Conservation (phyloP, 148 eudicot species). For the Euryodendron excelsum region DNA sequence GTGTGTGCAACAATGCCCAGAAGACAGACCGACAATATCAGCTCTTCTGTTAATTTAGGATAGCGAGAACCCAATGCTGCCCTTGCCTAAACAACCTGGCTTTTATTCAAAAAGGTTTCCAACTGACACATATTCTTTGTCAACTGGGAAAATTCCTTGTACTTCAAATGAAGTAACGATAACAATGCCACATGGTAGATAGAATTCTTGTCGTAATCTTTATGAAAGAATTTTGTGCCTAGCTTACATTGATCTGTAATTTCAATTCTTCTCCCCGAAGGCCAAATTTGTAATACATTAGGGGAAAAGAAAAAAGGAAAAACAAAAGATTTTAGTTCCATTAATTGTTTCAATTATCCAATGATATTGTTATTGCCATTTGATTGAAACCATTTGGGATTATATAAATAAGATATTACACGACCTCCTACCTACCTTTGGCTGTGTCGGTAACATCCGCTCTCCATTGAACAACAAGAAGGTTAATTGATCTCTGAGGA, state of each 20-base stretch:
- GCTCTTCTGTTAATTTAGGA: conserved; percentile 4
- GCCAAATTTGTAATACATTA: not conserved
- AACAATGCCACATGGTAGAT: not conserved
- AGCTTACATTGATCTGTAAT: not conserved
- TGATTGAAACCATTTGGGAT: not conserved
- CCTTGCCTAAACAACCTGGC: conserved; percentile 15
- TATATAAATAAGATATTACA: no score
- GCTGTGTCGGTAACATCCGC: no score
- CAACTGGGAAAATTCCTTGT: not conserved
- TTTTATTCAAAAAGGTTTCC: not conserved
- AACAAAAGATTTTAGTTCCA: no score
- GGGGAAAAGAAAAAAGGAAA: not conserved
- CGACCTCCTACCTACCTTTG: no score
- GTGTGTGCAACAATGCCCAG: conserved; percentile 11
- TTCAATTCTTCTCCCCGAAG: not conserved
- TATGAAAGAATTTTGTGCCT: not conserved
- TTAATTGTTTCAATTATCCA: no score
- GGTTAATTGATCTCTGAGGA: no score
- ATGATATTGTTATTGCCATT: not conserved
- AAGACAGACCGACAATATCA: conserved; percentile 9
- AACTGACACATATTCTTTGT: not conserved
- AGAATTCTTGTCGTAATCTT: not conserved
- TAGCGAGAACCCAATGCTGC: not conserved
- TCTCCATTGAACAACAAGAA: no score
- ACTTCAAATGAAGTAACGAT: conserved; percentile 7